Evolutionary conservation across 1,284 basidiomycete genomes (phyloP), one percentile per base, ranked within the genome.

Genomic region (Fomes fomentarius): DNA sequence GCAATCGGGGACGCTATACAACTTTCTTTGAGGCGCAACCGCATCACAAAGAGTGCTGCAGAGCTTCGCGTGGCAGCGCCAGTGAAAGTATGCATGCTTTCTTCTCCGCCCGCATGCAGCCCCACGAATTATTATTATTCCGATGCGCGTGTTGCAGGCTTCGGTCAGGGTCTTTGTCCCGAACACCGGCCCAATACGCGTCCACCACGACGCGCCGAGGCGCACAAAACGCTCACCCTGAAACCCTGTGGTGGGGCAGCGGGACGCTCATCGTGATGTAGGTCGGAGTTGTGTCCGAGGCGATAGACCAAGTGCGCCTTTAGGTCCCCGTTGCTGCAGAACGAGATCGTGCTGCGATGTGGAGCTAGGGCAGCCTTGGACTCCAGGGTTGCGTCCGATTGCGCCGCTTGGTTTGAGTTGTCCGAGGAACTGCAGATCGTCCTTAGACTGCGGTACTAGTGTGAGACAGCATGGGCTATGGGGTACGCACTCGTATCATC

Each of bases 201-300:
- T 35, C 33, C 33, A 24, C 44, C 44, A 35, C 43, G 43, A 37
- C 35, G 26, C 28, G 30, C 22, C 34, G 47, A 33, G 33, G 26
- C 41, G 34, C 28, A 28, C 35, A 49, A 28, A 19, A 15, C 15
- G 40, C 15, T 40, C 41, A 53, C 58, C 58, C 58, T 51, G 30
- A 48, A 56, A 60, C 48, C 37, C 48, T 42, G 33, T 42, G 21
- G 21, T 33, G 19, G 30, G 10, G 15, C 33, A 34, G 22, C 30
- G 24, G 39, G 48, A 41, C 54, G 54, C 50, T 39, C 50, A 56
- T 56, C 54, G 46, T 24, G 42, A 46, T 14, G 28, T 35, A 39
- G 39, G 22, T 48, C 54, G 50, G 50, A 48, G 30, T 9, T 26
- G 43, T 14, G 37, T 49, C 50, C 50, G 46, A 31, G n/a, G 21